Conservation (phyloP, 345 rosid species). For the Sisymbrium altissimum region DNA sequence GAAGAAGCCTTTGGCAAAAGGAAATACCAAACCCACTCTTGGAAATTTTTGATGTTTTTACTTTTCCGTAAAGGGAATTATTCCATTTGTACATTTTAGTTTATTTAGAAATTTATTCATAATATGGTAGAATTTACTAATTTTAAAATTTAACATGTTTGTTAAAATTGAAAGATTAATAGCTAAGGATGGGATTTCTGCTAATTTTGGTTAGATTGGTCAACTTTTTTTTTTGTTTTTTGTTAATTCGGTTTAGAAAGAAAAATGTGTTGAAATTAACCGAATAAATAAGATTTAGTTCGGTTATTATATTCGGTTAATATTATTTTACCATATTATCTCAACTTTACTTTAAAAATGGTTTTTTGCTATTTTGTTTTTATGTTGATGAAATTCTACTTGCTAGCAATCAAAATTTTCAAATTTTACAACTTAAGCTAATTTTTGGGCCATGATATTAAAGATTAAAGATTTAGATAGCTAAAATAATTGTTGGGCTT, state of each 20-base stretch:
- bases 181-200: too few relatives aligned
- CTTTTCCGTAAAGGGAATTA: neutral
- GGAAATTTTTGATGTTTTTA: neutral
- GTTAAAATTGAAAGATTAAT: too few relatives aligned
- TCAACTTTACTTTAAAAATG: too few relatives aligned
- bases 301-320: too few relatives aligned
- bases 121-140: neutral
- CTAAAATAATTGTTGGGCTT: neutral
- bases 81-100: neutral
- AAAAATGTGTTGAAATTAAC: too few relatives aligned
- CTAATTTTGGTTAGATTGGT: too few relatives aligned
- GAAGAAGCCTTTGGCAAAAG: neutral
- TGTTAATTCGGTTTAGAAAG: too few relatives aligned
- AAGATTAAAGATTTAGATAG: neutral
- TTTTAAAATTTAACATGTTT: neutral
- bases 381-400: neutral
- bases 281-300: too few relatives aligned
- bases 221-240: too few relatives aligned
- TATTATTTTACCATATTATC: too few relatives aligned
- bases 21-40: neutral
- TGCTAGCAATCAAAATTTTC: neutral
- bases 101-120: neutral
- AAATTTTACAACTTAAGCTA: neutral
- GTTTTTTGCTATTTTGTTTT: too few relatives aligned
- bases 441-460: neutral